Evolutionary conservation across 169 alveolate species (phyloP).

Genomic region (Fabrea salina): DNA sequence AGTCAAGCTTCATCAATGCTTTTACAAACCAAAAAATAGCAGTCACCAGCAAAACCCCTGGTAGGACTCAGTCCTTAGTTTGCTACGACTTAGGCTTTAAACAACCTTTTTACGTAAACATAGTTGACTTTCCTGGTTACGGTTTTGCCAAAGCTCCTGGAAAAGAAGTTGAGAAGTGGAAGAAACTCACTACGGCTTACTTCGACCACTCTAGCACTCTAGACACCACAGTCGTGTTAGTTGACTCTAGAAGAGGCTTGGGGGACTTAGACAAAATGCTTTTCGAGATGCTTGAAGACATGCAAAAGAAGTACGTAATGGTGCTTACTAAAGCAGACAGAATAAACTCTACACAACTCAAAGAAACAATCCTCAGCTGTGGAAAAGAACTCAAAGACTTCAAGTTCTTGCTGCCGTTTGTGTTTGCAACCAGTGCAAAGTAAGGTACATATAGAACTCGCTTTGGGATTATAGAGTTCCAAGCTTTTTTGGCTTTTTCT

Average conservation of each 20-base stretch:
- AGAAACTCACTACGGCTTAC: not conserved
- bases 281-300: not conserved
- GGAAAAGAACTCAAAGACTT: not conserved
- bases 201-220: not conserved
- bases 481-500: not conserved
- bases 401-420: not conserved
- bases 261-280: not conserved
- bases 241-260: conserved; percentile 27
- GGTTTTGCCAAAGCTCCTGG: conserved; percentile 30
- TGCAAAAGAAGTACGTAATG: not conserved
- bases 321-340: conserved; percentile 16
- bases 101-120: not conserved
- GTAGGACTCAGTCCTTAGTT: conserved; percentile 26
- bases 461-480: conserved; percentile 13
- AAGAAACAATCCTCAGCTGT: not conserved
- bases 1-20: conserved; percentile 89
- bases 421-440: conserved; percentile 15
- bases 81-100: not conserved
- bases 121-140: conserved; percentile 33
- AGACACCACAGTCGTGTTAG: not conserved
- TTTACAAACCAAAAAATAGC: conserved; percentile 73
- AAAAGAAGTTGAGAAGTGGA: conserved; percentile 21
- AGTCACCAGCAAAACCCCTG: conserved; percentile 7
- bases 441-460: not conserved
- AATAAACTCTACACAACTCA: not conserved